phyloP scores from a whole-genome alignment of 495 filamentous ascomycete genomes.

The Aspergillus cavernicola region DNA sequence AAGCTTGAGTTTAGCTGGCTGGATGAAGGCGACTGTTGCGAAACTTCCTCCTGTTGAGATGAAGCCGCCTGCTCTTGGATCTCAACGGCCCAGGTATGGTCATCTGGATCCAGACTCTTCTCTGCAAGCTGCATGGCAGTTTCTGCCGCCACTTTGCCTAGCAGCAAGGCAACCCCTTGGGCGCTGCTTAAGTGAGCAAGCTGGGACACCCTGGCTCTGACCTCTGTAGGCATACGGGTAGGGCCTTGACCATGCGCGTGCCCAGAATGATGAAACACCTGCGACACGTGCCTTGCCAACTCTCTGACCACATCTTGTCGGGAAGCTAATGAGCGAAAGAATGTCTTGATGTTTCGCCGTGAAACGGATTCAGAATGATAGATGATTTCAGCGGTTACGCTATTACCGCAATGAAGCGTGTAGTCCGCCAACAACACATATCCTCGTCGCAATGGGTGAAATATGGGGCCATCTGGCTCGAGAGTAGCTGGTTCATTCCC shows the following conservation, averaged over 20 bases:
- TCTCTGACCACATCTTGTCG: constrained; percentile 37
- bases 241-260: constrained; percentile 23
- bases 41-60: constrained; percentile 12
- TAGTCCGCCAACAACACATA: constrained; percentile 34
- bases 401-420: constrained; percentile 33
- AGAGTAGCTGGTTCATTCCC: constrained; percentile 4
- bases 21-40: constrained; percentile 10
- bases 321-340: constrained; percentile 24
- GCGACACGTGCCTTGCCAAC: constrained; percentile 31
- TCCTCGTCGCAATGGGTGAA: constrained; percentile 34
- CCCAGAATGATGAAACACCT: constrained; percentile 36
- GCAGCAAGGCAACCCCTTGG: constrained; percentile 25
- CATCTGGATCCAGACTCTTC: constrained; percentile 40
- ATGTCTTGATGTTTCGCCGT: constrained; percentile 18
- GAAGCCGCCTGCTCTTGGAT: constrained; percentile 36
- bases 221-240: constrained; percentile 20
- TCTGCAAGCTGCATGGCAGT: constrained; percentile 48
- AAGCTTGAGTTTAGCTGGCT: constrained; percentile 21
- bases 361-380: constrained; percentile 14
- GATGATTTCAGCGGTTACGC: background rate
- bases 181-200: constrained; percentile 25
- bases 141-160: constrained; percentile 41
- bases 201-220: constrained; percentile 29
- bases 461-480: constrained; percentile 14
- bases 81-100: constrained; percentile 48